Evolutionary conservation across 2,329 filamentous ascomycete genomes (phyloP).

Genomic region (Alternaria sp.): DNA sequence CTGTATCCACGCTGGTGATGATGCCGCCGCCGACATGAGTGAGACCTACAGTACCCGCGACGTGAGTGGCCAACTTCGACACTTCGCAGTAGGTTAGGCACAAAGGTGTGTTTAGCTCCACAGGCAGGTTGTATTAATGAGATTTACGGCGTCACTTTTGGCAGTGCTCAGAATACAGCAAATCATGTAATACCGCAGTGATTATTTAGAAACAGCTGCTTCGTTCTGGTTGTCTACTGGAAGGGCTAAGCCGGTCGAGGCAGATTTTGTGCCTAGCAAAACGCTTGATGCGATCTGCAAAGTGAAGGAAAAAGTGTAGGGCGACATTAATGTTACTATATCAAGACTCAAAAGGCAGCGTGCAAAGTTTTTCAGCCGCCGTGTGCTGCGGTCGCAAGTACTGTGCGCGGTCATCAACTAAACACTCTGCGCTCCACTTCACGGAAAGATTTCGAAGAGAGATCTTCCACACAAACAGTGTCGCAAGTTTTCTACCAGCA

Average conservation of each 20-base stretch:
- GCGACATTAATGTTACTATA: slow-evolving; percentile 1
- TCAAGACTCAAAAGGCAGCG: slow-evolving; percentile 10
- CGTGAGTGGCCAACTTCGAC: slow-evolving; percentile 7
- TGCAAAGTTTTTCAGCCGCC: slow-evolving; percentile 4
- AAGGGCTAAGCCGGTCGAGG: slow-evolving; percentile 1
- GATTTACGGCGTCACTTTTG: neutral
- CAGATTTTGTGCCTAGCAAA: neutral
- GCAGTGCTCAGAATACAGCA: neutral
- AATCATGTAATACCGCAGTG: neutral
- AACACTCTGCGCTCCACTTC: neutral
- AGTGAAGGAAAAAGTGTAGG: neutral
- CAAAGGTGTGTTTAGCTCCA: neutral
- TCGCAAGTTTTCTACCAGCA: neutral
- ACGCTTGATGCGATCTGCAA: neutral
- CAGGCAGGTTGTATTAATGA: too few relatives aligned
- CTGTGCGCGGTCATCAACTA: slow-evolving; percentile 2
- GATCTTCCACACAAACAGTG: neutral
- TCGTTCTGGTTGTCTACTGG: neutral
- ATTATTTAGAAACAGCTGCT: neutral
- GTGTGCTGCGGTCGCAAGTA: slow-evolving; percentile 8
- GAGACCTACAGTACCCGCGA: neutral
- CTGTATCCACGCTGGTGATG: neutral
- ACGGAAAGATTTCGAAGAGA: neutral
- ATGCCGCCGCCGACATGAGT: neutral
- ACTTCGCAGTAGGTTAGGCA: neutral